phyloP scores from a whole-genome alignment of 2,329 filamentous ascomycete genomes.

The Byssothecium circinans region DNA sequence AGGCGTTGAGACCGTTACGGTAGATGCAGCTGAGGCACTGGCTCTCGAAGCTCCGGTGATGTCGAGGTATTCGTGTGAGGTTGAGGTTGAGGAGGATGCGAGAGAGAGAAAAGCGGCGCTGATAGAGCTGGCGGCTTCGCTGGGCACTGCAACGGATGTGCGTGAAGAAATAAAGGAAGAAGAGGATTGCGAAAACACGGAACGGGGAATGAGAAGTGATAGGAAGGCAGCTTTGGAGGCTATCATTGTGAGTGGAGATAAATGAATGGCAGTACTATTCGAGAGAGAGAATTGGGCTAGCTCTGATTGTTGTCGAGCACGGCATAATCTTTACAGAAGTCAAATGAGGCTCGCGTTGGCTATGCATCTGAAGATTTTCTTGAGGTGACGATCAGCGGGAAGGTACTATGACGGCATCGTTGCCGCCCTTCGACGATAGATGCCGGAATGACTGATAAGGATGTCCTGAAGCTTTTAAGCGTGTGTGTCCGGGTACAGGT shows the following conservation, averaged over 20 bases:
- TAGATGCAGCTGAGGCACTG: conserved; percentile 10
- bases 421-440: neutral
- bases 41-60: conserved; percentile 20
- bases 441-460: neutral
- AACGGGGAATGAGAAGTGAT: neutral
- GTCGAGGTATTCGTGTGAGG: conserved; percentile 18
- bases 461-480: neutral
- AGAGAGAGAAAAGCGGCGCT: conserved; percentile 8
- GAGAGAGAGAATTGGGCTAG: neutral
- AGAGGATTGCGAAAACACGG: neutral
- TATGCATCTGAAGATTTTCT: neutral
- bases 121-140: neutral
- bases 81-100: conserved; percentile 9
- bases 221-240: neutral
- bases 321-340: neutral
- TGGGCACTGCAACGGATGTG: neutral
- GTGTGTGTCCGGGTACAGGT: neutral
- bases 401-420: conserved; percentile 1
- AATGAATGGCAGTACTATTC: neutral
- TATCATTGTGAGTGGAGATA: neutral
- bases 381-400: neutral
- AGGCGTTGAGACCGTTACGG: conserved; percentile 12
- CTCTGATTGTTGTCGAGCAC: neutral
- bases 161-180: neutral
- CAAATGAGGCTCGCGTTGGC: neutral